phyloP scores from a whole-genome alignment of 2,329 filamentous ascomycete genomes.

The Dothideomycetes sp. region DNA sequence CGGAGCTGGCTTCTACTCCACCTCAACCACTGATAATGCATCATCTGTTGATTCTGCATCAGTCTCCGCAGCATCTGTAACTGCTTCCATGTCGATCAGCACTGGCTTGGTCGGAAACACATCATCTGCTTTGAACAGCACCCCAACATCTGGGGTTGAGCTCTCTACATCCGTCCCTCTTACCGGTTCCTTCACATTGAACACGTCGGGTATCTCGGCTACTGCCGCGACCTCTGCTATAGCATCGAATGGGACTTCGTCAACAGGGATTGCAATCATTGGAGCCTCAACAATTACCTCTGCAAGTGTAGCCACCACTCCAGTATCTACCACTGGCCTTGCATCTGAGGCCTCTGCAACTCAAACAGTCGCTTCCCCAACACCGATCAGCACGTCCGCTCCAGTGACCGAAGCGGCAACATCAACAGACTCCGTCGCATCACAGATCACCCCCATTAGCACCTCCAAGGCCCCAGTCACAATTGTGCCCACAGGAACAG shows the following conservation, averaged over 20 bases:
- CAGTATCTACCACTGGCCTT: slow-evolving; percentile 1
- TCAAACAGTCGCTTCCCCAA: neutral
- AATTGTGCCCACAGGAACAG: slow-evolving; percentile 35
- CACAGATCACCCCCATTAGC: neutral
- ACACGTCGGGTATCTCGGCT: too few species aligned
- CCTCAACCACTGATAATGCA: neutral
- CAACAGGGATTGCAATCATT: too few species aligned
- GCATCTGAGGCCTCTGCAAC: neutral
- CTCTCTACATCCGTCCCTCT: slow-evolving; percentile 5
- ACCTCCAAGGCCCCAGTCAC: slow-evolving; percentile 19
- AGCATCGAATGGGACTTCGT: too few species aligned
- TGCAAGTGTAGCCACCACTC: too few species aligned
- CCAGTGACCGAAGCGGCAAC: neutral
- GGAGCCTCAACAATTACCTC: too few species aligned
- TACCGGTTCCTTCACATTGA: neutral
- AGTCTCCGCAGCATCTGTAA: slow-evolving; percentile 1
- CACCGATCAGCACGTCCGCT: neutral
- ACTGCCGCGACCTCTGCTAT: too few species aligned
- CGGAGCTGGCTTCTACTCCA: neutral
- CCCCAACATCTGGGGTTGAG: slow-evolving; percentile 2
- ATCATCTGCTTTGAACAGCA: neutral
- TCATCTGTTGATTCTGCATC: slow-evolving; percentile 1
- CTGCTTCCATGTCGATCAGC: slow-evolving; percentile 3
- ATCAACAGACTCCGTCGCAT: neutral
- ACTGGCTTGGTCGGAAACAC: neutral